These are phyloP conservation scores for Boletales sp. DNA, from an alignment of 768 basidiomycete species.

Conservation along the genomic window DNA sequence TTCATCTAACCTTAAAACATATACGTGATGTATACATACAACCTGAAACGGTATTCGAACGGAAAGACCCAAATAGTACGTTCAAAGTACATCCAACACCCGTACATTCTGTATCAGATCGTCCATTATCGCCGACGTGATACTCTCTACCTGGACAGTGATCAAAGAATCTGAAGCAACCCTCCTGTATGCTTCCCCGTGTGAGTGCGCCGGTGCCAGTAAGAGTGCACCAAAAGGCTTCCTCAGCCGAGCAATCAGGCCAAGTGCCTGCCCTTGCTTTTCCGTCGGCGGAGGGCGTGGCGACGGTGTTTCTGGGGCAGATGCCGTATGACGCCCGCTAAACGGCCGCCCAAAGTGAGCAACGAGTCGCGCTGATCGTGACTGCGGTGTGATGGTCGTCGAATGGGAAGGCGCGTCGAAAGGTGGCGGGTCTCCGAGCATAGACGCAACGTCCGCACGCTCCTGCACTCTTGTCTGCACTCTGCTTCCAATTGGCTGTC, in stretches of 20 bases:
- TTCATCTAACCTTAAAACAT: too few species aligned
- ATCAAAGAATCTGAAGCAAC: conserved; percentile 11
- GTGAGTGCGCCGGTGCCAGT: neutral
- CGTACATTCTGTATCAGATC: neutral
- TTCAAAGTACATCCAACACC: conserved; percentile 1
- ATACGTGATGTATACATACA: too few species aligned
- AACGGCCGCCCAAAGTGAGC: neutral
- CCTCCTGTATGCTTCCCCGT: conserved; percentile 5
- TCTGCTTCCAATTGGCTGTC: neutral
- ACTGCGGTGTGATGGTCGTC: neutral
- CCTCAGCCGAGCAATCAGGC: too few species aligned
- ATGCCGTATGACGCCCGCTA: neutral
- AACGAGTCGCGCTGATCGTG: neutral
- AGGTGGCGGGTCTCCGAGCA: neutral
- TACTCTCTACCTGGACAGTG: conserved; percentile 4
- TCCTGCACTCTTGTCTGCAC: neutral
- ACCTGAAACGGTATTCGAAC: too few species aligned
- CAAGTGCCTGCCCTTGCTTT: too few species aligned
- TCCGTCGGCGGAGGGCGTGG: neutral
- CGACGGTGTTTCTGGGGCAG: neutral
- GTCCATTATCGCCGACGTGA: neutral
- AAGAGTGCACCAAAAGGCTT: conserved; percentile 5
- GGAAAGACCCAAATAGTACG: too few species aligned
- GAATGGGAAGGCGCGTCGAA: too few species aligned
- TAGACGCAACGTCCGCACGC: neutral